Conservation (phyloP, 2,329 filamentous ascomycete species). For the Aureobasidium mangrovei region DNA sequence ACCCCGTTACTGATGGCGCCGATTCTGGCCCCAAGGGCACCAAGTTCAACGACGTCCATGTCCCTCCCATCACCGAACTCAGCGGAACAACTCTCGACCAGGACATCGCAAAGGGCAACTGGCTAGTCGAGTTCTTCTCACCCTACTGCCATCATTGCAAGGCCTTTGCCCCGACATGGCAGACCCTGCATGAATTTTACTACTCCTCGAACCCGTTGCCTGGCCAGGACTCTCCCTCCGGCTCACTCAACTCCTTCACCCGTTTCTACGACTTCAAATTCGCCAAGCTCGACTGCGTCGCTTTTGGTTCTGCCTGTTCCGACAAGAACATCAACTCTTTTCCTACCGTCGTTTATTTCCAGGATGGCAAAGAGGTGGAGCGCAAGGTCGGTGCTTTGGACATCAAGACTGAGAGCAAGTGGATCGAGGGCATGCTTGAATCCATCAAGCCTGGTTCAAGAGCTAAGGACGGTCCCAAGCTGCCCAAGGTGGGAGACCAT, state of each 20-base stretch:
- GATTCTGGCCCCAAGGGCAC: conserved; percentile 31
- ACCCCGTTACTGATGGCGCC: conserved; percentile 26
- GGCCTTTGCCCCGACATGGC: conserved; percentile 72
- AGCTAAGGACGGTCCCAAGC: conserved; percentile 53
- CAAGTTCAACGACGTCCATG: conserved; percentile 56
- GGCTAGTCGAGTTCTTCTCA: conserved; percentile 43
- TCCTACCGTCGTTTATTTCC: conserved; percentile 71
- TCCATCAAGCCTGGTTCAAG: conserved; percentile 71
- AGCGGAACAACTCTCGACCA: conserved; percentile 49
- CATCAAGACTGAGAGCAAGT: conserved; percentile 56
- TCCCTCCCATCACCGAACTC: conserved; percentile 57
- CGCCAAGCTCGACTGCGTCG: conserved; percentile 74
- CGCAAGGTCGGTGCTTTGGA: conserved; percentile 57
- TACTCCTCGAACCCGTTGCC: conserved; percentile 69
- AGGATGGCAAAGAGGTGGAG: conserved; percentile 62
- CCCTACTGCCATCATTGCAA: conserved; percentile 61
- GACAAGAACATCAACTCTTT: conserved; percentile 59
- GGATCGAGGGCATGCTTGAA: conserved; percentile 71
- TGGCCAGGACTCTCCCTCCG: conserved; percentile 39
- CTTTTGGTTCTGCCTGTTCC: conserved; percentile 68
- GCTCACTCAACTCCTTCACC: conserved; percentile 58
- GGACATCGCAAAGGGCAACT: conserved; percentile 56
- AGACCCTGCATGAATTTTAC: conserved; percentile 94
- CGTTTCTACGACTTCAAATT: conserved; percentile 87
- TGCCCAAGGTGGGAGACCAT: conserved; percentile 63